A percentile compares a stretch with the other conserved stretches of the same genome.
phyloP scores from a whole-genome alignment of 495 filamentous ascomycete species.

The Achaetomiella virescens region DNA sequence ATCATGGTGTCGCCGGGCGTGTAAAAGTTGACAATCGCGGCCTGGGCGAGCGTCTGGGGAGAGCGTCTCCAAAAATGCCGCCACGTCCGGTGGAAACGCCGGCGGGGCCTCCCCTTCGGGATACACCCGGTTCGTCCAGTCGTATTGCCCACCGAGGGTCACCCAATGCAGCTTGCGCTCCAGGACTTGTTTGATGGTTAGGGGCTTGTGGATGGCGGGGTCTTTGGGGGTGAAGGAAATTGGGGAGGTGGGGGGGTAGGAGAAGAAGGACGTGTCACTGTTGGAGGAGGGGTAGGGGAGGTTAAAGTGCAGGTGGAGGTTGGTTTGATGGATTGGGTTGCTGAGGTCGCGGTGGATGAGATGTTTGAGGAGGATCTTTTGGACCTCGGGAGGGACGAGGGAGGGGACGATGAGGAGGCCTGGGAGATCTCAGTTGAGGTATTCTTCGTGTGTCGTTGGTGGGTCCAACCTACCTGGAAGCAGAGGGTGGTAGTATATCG shows the following conservation, averaged over 20 bases:
- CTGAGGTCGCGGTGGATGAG: slow-evolving; percentile 78
- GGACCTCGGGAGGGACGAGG: slow-evolving; percentile 60
- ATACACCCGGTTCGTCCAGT: slow-evolving; percentile 84
- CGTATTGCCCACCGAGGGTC: slow-evolving; percentile 88
- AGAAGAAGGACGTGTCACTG: slow-evolving; percentile 43
- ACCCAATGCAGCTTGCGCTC: slow-evolving; percentile 83
- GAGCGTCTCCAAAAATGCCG: slow-evolving; percentile 51
- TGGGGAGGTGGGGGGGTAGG: slow-evolving; percentile 31
- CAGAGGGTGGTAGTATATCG: slow-evolving; percentile 33
- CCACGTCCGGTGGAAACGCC: slow-evolving; percentile 67
- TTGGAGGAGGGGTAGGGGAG: slow-evolving; percentile 55
- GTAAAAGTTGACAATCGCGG: slow-evolving; percentile 90
- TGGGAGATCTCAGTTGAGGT: slow-evolving; percentile 26
- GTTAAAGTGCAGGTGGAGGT: slow-evolving; percentile 76
- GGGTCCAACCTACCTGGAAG: slow-evolving; percentile 31
- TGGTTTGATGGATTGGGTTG: slow-evolving; percentile 69
- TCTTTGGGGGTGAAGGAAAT: slow-evolving; percentile 58
- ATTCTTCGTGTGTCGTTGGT: not conserved
- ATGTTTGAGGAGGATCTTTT: slow-evolving; percentile 58
- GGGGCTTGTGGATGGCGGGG: slow-evolving; percentile 57
- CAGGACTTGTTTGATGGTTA: slow-evolving; percentile 59
- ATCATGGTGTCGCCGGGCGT: slow-evolving; percentile 80
- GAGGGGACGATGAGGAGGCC: slow-evolving; percentile 70
- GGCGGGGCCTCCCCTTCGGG: slow-evolving; percentile 56
- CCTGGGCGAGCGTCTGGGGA: slow-evolving; percentile 74